Evolutionary conservation across 352 stramenopile species (phyloP), one percentile per base, ranked within the genome.

Genomic region (Phytophthora pistaciae): DNA sequence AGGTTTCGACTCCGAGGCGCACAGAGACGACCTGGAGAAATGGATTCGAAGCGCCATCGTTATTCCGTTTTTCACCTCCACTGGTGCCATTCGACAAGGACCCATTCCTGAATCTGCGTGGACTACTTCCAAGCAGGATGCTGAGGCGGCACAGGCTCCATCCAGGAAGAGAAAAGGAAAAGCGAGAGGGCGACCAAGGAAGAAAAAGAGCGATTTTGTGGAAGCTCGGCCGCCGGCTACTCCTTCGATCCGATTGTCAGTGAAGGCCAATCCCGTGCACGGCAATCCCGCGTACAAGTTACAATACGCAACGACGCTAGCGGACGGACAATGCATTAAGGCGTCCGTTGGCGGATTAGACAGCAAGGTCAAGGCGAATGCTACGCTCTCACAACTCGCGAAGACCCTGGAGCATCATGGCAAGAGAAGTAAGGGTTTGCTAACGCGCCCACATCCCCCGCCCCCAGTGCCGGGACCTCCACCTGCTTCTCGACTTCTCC

Each of bases 231-330:
- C 33, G 1, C 44, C 36, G 21, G n/a, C 56, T 13, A 48, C 49
- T 33, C 52, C 54, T 14, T 63, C 56, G 3, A 72, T 82, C 56
- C 70, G 74, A 20, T 54, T 82, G 23, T 64, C 70, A n/a, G 70
- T 82, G 13, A 79, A 79, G 60, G 23, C 66, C 57, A 74, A 77
- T 48, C 18, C 55, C 33, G 25, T 77, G 20, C 55, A 76, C 61
- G 74, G 74, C 13, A 74, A 75, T 44, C 74, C 74, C 25, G 36
- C 42, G 21, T 82, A 82, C 42, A 79, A 78, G 8, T 55, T 82
- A 3, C 60, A 62, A 1, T 79, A 69, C 60, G 50, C 63, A 36
- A 60, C 62, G 55, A 63, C 25, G 23, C 50, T 74, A 55, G 20
- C 71, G 10, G 67, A 77, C 66, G 66, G 71, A 23, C 74, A 77